Base-by-base conservation (phyloP, 2,329 filamentous ascomycete species). In the Talaromyces sp. region DNA sequence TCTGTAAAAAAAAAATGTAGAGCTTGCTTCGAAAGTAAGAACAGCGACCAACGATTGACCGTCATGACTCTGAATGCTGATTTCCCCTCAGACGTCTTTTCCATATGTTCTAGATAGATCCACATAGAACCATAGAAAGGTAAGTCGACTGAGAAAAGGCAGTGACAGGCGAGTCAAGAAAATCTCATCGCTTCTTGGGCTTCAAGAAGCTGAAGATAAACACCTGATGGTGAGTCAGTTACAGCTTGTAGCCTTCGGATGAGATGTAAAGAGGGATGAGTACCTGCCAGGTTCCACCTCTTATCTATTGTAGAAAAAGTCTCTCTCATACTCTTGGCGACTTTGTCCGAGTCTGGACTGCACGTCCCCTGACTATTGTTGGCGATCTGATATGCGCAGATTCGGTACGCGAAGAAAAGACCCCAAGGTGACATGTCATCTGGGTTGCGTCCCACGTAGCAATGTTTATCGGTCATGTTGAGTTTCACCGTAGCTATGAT, bases 361-460 rank as follows among this genome's bases (percentile, higher is more conserved):
- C 2, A 33, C 14, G 16, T n/a, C n/a, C 27, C 27, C 16, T n/a
- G 16, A 24, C 60, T 45, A 6, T 31, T 31, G 14, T 3, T 33
- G 22, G 43, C 37, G 57, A 70, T 64, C 60, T 67, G 59, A 24
- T 66, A 41, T 19, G 58, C 62, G 52, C 64, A 70, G 27, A 72
- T 61, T 11, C 68, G 67, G 47, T 71, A 71, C 7, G 69, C 67
- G 62, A 71, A 71, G 57, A 70, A 72, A 3, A 72, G 65, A 10
- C 70, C 69, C 71, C 71, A 72, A 43, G 66, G 69, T 4, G 68
- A 68, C 35, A 69, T 68, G 39, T 66, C 59, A 11, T 70, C 69
- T 45, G 68, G 68, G 54, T 68, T 52, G 10, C 68, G 69, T 47
- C 64, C 66, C 41, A 68, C 7, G 61, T 69, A 69, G 63, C 70